A percentile compares a stretch with the other conserved stretches of the same genome.
These are phyloP conservation scores for Phyllosticta citrichinensis DNA, from an alignment of 2,329 filamentous ascomycete genomes.

Conservation along the genomic window DNA sequence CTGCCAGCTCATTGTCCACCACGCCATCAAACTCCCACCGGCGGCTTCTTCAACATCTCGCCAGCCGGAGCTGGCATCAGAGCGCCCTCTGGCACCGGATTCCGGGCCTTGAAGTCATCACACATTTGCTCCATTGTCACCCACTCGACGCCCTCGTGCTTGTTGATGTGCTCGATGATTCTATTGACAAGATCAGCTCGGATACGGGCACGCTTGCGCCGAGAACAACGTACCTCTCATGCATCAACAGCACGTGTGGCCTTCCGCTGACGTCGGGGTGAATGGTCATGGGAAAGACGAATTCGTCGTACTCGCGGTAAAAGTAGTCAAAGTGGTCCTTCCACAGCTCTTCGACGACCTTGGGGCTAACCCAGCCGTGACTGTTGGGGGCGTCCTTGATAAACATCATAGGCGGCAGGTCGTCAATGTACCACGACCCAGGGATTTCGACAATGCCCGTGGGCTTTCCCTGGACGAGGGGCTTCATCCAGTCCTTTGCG, in stretches of 20 bases:
- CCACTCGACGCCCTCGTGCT: constrained; percentile 53
- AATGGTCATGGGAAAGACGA: constrained; percentile 68
- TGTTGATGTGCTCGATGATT: constrained; percentile 61
- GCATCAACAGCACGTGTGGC: constrained; percentile 64
- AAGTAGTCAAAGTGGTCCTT: constrained; percentile 62
- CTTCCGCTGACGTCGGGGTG: constrained; percentile 57
- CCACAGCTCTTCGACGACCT: constrained; percentile 57
- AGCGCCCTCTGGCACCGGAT: constrained; percentile 46
- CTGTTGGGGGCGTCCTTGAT: constrained; percentile 56
- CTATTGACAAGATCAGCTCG: constrained; percentile 17
- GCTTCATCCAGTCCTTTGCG: constrained; percentile 58
- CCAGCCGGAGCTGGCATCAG: constrained; percentile 49
- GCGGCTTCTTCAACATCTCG: constrained; percentile 39
- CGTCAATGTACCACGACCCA: constrained; percentile 53
- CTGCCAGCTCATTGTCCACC: constrained; percentile 16
- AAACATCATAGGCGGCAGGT: constrained; percentile 58
- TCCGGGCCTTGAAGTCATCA: constrained; percentile 62
- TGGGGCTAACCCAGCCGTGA: constrained; percentile 49
- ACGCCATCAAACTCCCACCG: background rate
- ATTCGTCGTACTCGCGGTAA: constrained; percentile 67
- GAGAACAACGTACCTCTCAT: constrained; percentile 45
- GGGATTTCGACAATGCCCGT: constrained; percentile 60
- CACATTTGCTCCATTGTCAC: constrained; percentile 62
- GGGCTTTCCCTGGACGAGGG: constrained; percentile 46
- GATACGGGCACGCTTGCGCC: background rate